Evolutionary conservation across 2,329 filamentous ascomycete genomes (phyloP).

Genomic region (Cladophialophora immunda): DNA sequence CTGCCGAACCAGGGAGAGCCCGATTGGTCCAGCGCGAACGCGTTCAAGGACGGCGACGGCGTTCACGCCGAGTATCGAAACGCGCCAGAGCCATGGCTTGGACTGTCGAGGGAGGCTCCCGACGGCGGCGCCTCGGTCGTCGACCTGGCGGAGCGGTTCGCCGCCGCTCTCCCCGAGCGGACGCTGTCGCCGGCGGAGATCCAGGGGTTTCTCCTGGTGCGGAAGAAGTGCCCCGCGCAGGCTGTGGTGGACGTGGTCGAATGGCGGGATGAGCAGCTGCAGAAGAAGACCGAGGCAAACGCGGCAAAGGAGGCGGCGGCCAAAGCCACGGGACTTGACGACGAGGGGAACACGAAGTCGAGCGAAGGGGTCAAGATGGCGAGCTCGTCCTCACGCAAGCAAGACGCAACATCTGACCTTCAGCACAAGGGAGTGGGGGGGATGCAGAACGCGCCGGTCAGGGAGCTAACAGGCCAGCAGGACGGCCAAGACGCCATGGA

Average conservation of each 20-base stretch:
- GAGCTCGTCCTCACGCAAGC: neutral
- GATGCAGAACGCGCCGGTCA: neutral
- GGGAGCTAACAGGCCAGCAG: neutral
- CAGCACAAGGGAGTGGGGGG: neutral
- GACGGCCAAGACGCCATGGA: neutral
- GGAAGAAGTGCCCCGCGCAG: constrained; percentile 56
- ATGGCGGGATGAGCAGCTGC: constrained; percentile 46
- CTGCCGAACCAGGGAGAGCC: constrained; percentile 1
- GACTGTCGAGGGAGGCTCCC: neutral
- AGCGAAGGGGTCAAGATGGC: neutral
- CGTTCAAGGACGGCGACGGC: neutral
- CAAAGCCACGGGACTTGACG: neutral
- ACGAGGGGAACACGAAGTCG: neutral
- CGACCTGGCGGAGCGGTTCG: constrained; percentile 55
- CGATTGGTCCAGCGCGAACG: neutral
- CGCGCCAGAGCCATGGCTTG: neutral
- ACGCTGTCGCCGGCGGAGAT: constrained; percentile 61
- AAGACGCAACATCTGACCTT: neutral
- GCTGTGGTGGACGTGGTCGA: constrained; percentile 53
- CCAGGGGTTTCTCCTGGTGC: constrained; percentile 60
- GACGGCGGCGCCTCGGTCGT: constrained; percentile 40
- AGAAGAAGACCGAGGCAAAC: constrained; percentile 17
- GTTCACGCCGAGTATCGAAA: too few species aligned
- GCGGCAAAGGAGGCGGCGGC: neutral
- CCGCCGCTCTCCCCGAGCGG: constrained; percentile 53